Base-by-base conservation (phyloP, 148 eudicot species). In the Salicornia ramosissima region DNA sequence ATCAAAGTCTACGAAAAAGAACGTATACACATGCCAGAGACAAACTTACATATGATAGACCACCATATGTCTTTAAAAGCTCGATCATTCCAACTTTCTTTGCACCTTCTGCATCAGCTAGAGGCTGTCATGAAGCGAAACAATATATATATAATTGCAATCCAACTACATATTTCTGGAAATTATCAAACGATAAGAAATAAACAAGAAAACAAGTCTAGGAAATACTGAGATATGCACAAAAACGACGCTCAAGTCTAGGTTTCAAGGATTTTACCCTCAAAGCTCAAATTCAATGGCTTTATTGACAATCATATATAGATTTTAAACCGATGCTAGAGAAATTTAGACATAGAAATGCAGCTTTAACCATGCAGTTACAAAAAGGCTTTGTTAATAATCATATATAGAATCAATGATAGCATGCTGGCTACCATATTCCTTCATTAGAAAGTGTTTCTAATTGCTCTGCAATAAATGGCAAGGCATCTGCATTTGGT, bases 21-120 rank as follows among this genome's bases (percentile, higher is more conserved):
- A 14, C 56, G 52, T 26, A 30, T 34, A 51, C n/a, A 16, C 14
- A 39, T 46, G 14, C 14, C 71, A 69, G 45, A 43, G 26, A 62
- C 43, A 54, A 76, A 84, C 99, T 90, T 85, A 94, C 99, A 80
- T 79, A 90, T 62, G 97, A 90, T 47, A 82, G 77, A 70, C 99
- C 99, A 14, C 99, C 99, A 68, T 86, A 78, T 42, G 91, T 74
- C 75, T 83, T 90, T 51, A 94, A 81, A 70, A 94, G 77, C 81
- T 90, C 99, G 62, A 88, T 82, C 92, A 90, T 87, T 52, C 75
- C 70, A 75, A 67, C 73, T 55, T 87, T 88, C 69, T 86, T 90
- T 53, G 97, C 97, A 85, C 99, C 99, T 81, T 90, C 99, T 14
- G 99, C 96, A 86, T 94, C 99, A 77, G 99, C 99, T 80, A 90